Evolutionary conservation across 2,329 filamentous ascomycete genomes (phyloP).

Genomic region (Stagonosporopsis chrysanthemi): DNA sequence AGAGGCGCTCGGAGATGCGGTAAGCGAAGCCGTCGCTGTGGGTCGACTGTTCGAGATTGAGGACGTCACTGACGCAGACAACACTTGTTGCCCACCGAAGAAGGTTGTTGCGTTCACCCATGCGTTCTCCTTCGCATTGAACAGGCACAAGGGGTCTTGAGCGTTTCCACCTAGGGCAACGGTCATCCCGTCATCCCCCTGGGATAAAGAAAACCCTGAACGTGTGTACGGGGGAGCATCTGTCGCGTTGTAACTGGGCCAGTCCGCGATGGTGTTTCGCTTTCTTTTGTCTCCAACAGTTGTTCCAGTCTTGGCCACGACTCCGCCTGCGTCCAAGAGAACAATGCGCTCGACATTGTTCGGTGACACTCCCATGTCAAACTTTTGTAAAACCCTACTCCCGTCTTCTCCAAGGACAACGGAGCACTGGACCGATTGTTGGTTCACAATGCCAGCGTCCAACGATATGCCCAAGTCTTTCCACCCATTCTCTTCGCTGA

Average conservation of each 20-base stretch:
- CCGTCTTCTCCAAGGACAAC: slow-evolving; percentile 76
- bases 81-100: slow-evolving; percentile 59
- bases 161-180: slow-evolving; percentile 77
- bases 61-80: slow-evolving; percentile 35
- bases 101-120: slow-evolving; percentile 78
- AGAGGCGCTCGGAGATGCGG: slow-evolving; percentile 27
- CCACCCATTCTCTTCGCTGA: slow-evolving; percentile 72
- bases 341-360: slow-evolving; percentile 77
- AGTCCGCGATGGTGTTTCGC: slow-evolving; percentile 67
- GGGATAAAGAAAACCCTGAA: slow-evolving; percentile 75
- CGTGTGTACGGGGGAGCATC: slow-evolving; percentile 71
- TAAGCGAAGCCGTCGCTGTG: slow-evolving; percentile 26
- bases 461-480: slow-evolving; percentile 70
- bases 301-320: slow-evolving; percentile 56
- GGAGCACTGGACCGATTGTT: slow-evolving; percentile 66
- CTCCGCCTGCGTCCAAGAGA: slow-evolving; percentile 68
- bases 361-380: slow-evolving; percentile 76
- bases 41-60: slow-evolving; percentile 45
- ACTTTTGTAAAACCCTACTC: slow-evolving; percentile 80
- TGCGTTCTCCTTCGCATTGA: slow-evolving; percentile 75
- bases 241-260: slow-evolving; percentile 81
- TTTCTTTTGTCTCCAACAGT: slow-evolving; percentile 57
- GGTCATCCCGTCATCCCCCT: slow-evolving; percentile 69
- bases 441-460: slow-evolving; percentile 65
- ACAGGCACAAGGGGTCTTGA: slow-evolving; percentile 75